Conservation (phyloP, 169 alveolate species). For the Plasmodium gaboni region DNA sequence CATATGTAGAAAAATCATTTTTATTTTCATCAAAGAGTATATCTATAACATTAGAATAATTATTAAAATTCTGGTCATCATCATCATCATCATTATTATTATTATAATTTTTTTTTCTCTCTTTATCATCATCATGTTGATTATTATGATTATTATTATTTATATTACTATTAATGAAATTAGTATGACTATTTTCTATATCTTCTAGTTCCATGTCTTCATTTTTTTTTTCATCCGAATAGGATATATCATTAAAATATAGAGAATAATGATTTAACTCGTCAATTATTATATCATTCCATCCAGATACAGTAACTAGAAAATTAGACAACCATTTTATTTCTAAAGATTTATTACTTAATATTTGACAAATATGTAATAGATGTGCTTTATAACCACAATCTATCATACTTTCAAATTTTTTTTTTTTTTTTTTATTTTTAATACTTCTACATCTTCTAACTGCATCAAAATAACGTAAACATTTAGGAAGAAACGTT, state of each 20-base stretch:
- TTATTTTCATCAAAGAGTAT: slow-evolving; percentile 57
- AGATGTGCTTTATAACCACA: slow-evolving; percentile 75
- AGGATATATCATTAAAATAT: slow-evolving; percentile 39
- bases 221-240: slow-evolving; percentile 31
- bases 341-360: slow-evolving; percentile 66
- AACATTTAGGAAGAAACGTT: slow-evolving; percentile 53
- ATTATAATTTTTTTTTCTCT: neutral
- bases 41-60: slow-evolving; percentile 50
- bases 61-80: slow-evolving; percentile 18
- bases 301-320: slow-evolving; percentile 68
- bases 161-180: neutral
- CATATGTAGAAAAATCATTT: slow-evolving; percentile 16
- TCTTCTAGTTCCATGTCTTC: slow-evolving; percentile 27
- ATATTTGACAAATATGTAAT: slow-evolving; percentile 58
- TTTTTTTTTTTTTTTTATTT: slow-evolving; percentile 67
- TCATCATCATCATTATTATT: neutral
- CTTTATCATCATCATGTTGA: neutral
- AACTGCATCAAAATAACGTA: slow-evolving; percentile 58
- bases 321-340: slow-evolving; percentile 63
- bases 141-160: neutral
- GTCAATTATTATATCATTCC: slow-evolving; percentile 69
- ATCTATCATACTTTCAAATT: slow-evolving; percentile 54
- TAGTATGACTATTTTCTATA: neutral
- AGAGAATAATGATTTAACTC: slow-evolving; percentile 63
- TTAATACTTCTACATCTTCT: slow-evolving; percentile 57